These are phyloP conservation scores for Chondrus crispus DNA, from an alignment of 23 red algal species.

Conservation along the genomic window DNA sequence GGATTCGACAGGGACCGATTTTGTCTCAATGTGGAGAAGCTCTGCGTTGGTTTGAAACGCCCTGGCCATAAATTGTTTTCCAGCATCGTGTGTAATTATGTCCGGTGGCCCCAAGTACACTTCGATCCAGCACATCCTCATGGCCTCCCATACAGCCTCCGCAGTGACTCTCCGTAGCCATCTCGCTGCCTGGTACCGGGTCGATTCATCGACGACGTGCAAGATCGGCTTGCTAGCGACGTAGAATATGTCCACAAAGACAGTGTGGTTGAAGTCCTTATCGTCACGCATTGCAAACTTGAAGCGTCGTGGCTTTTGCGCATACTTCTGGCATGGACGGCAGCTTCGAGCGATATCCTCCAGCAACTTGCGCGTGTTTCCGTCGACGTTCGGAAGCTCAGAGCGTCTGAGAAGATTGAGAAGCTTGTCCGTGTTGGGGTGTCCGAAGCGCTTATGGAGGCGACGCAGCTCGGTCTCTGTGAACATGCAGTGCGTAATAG, in stretches of 20 bases:
- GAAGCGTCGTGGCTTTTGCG: conserved; percentile 4
- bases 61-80: background rate
- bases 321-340: background rate
- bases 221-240: background rate
- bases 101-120: conserved; percentile 16
- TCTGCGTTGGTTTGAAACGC: background rate
- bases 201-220: background rate
- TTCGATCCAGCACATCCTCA: conserved; percentile 16
- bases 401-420: background rate
- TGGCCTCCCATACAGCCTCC: background rate
- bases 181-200: background rate
- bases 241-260: conserved; percentile 29
- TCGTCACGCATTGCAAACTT: conserved; percentile 11
- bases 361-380: background rate
- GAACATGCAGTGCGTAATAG: background rate
- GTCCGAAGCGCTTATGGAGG: conserved; percentile 14
- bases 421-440: background rate
- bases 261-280: background rate
- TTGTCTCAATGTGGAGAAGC: background rate
- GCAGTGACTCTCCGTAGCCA: background rate
- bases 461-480: background rate
- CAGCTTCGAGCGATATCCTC: background rate
- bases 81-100: conserved; percentile 5
- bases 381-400: background rate
- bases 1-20: background rate